These are phyloP conservation scores for Furculomyces boomerangus DNA, from an alignment of 371 early-diverging fungal genomes.

Conservation along the genomic window DNA sequence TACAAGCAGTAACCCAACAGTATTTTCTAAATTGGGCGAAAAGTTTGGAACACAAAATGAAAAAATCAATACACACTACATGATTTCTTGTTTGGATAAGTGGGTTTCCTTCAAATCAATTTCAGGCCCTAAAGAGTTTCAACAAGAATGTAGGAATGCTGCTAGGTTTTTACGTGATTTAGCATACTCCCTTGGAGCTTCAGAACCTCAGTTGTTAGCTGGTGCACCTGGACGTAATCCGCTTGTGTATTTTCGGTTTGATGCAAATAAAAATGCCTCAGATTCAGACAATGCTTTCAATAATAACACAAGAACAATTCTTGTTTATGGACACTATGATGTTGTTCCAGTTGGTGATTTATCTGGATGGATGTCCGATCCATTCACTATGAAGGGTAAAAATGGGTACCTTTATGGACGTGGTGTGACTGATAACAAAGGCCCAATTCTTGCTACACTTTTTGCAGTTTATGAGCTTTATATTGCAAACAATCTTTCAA, in stretches of 20 bases:
- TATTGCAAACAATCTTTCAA: conserved; percentile 34
- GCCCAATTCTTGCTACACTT: conserved; percentile 55
- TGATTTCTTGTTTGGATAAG: conserved; percentile 44
- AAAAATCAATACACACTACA: conserved; percentile 21
- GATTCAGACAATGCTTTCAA: neutral
- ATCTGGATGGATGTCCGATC: conserved; percentile 33
- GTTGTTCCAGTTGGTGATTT: conserved; percentile 48
- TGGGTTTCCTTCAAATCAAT: conserved; percentile 54
- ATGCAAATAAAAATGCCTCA: conserved; percentile 11
- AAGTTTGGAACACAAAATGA: conserved; percentile 2
- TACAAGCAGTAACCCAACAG: too few species aligned
- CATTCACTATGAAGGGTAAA: conserved; percentile 33
- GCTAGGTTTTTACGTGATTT: conserved; percentile 53
- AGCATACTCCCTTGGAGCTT: conserved; percentile 50
- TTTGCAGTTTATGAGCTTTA: conserved; percentile 57
- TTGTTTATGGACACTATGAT: conserved; percentile 76
- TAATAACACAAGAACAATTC: conserved; percentile 28
- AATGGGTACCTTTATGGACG: conserved; percentile 64
- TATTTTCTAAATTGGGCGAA: neutral
- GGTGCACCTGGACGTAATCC: conserved; percentile 48
- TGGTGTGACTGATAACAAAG: conserved; percentile 70
- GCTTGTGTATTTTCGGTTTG: conserved; percentile 52
- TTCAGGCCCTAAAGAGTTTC: conserved; percentile 37
- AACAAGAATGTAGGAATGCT: conserved; percentile 55
- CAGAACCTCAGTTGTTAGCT: conserved; percentile 40